These are phyloP conservation scores for Monascus ruber DNA, from an alignment of 2,329 filamentous ascomycete species.

Conservation along the genomic window DNA sequence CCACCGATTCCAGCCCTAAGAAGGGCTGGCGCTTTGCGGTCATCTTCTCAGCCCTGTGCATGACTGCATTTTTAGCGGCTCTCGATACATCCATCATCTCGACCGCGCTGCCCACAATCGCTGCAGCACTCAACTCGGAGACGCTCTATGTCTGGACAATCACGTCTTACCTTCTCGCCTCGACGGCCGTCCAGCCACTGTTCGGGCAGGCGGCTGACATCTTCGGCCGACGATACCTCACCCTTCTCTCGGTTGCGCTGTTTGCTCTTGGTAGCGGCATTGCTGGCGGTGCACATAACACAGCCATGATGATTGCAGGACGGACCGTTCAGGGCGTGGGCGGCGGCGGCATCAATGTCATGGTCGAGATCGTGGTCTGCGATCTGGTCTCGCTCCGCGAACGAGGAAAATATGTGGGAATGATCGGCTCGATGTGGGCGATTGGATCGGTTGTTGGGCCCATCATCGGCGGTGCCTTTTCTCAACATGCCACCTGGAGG, in stretches of 20 bases:
- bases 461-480: constrained; percentile 23
- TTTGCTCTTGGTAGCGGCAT: constrained; percentile 45
- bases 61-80: constrained; percentile 20
- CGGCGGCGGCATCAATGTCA: constrained; percentile 30
- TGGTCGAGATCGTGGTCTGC: constrained; percentile 36
- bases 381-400: constrained; percentile 35
- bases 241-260: constrained; percentile 31
- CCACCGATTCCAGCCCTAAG: too few species aligned
- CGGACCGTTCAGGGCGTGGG: constrained; percentile 44
- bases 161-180: constrained; percentile 40
- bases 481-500: constrained; percentile 12
- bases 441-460: constrained; percentile 39
- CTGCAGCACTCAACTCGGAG: constrained; percentile 16
- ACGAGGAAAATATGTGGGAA: constrained; percentile 15
- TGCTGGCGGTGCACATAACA: constrained; percentile 36
- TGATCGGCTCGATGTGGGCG: constrained; percentile 10
- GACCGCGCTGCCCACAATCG: constrained; percentile 32
- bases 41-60: constrained; percentile 14
- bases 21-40: constrained; percentile 14
- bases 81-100: constrained; percentile 30
- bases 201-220: constrained; percentile 56
- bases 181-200: constrained; percentile 55
- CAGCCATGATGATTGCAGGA: constrained; percentile 42
- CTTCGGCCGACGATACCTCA: constrained; percentile 45
- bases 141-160: constrained; percentile 26